Percentiles rank a stretch among this genome's conserved stretches.
Evolutionary conservation across 176 grass and related monocot species (phyloP).

Genomic region (Miscanthus lutarioriparius): DNA sequence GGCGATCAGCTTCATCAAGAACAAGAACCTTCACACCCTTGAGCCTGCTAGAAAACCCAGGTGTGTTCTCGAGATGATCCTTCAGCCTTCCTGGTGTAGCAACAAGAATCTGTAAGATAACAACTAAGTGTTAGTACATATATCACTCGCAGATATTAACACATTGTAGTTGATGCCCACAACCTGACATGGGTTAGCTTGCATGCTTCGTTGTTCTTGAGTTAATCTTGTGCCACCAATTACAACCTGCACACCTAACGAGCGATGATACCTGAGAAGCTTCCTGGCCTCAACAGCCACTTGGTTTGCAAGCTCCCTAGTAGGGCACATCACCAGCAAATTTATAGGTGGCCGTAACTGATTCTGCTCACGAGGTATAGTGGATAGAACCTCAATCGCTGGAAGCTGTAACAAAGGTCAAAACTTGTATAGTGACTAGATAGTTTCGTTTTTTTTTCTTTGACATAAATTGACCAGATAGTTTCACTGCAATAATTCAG

Average conservation of each 20-base stretch:
- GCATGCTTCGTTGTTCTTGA: constrained; percentile 80
- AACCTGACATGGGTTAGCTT: constrained; percentile 89
- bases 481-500: constrained; percentile 6
- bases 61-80: constrained; percentile 92
- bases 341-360: constrained; percentile 69
- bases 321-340: constrained; percentile 86
- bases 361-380: constrained; percentile 50
- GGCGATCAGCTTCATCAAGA: constrained; percentile 95
- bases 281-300: constrained; percentile 85
- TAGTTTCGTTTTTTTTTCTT: neutral
- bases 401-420: constrained; percentile 72
- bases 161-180: constrained; percentile 27
- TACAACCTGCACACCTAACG: constrained; percentile 82
- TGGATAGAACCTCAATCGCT: constrained; percentile 82
- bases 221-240: constrained; percentile 86
- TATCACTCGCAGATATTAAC: constrained; percentile 10
- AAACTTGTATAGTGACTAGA: constrained; percentile 12
- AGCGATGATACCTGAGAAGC: constrained; percentile 84
- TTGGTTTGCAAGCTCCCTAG: constrained; percentile 91
- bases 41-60: constrained; percentile 73
- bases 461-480: neutral
- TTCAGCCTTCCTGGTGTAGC: constrained; percentile 91
- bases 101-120: constrained; percentile 76
- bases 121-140: constrained; percentile 30
- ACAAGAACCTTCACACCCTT: constrained; percentile 89